These are phyloP conservation scores for Pisolithus tinctorius DNA, from an alignment of 768 basidiomycete species.

Conservation along the genomic window DNA sequence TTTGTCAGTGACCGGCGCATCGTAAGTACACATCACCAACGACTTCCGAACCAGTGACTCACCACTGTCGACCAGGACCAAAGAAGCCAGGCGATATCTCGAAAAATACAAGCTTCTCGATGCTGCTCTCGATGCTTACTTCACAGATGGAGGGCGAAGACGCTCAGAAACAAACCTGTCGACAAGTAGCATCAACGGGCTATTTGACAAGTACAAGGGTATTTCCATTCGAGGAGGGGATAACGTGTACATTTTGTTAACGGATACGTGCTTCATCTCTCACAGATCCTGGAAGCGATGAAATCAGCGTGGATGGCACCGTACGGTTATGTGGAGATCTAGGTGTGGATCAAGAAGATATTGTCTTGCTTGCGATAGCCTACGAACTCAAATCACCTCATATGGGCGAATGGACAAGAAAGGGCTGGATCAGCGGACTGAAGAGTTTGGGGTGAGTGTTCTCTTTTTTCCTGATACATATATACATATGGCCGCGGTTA, in stretches of 20 bases:
- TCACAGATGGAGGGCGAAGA: conserved; percentile 35
- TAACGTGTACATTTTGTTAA: neutral
- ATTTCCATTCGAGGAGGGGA: conserved; percentile 3
- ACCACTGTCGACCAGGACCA: conserved; percentile 19
- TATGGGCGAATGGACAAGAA: conserved; percentile 64
- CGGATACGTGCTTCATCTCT: neutral
- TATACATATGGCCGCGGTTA: neutral
- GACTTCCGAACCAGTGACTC: neutral
- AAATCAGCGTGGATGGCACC: conserved; percentile 75
- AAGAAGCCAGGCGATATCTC: conserved; percentile 62
- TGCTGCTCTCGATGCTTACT: conserved; percentile 67
- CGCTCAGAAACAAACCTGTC: conserved; percentile 30
- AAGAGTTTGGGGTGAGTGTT: conserved; percentile 55
- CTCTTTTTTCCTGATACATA: neutral
- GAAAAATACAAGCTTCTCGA: conserved; percentile 68
- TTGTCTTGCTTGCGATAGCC: conserved; percentile 75
- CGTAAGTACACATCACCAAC: conserved; percentile 37
- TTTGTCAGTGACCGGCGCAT: conserved; percentile 50
- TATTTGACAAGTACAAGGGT: conserved; percentile 74
- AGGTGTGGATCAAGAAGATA: conserved; percentile 67
- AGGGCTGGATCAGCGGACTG: conserved; percentile 81
- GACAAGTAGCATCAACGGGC: conserved; percentile 43
- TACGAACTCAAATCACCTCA: conserved; percentile 71
- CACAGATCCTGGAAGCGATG: conserved; percentile 50
- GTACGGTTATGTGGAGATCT: conserved; percentile 70